These are phyloP conservation scores for Blastosporella zonata DNA, from an alignment of 1,284 basidiomycete species.

Conservation along the genomic window DNA sequence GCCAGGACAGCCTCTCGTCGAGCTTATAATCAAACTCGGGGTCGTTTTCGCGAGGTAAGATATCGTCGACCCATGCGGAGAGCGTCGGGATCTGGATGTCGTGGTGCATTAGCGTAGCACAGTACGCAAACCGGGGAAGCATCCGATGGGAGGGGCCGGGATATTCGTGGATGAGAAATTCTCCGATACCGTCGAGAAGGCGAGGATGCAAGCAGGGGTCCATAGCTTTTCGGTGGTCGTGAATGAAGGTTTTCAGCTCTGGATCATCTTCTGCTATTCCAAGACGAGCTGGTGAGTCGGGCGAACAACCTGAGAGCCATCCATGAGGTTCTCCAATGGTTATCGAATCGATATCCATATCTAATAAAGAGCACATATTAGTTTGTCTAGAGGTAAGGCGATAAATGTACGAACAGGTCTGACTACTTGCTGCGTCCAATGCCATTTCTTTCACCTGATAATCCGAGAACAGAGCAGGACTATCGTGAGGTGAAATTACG, in stretches of 20 bases:
- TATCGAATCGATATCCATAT: slow-evolving; percentile 26
- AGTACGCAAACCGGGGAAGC: slow-evolving; percentile 53
- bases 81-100: slow-evolving; percentile 52
- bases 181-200: slow-evolving; percentile 47
- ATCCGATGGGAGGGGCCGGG: slow-evolving; percentile 41
- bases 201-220: slow-evolving; percentile 58
- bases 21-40: slow-evolving; percentile 54
- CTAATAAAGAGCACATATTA: slow-evolving; percentile 15
- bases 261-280: slow-evolving; percentile 24
- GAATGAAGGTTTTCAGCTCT: slow-evolving; percentile 44
- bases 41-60: slow-evolving; percentile 41
- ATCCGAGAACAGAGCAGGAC: slow-evolving; percentile 37
- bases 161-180: slow-evolving; percentile 45
- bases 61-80: slow-evolving; percentile 36
- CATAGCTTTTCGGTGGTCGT: slow-evolving; percentile 48
- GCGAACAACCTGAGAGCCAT: slow-evolving; percentile 37
- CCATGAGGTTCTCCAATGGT: slow-evolving; percentile 29
- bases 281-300: slow-evolving; percentile 36
- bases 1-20: slow-evolving; percentile 58
- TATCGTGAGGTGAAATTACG: slow-evolving; percentile 39
- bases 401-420: slow-evolving; percentile 29
- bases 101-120: slow-evolving; percentile 51
- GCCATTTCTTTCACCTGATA: slow-evolving; percentile 32
- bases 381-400: neutral
- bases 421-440: slow-evolving; percentile 31